These are phyloP conservation scores for Pisolithus microcarpus DNA, from an alignment of 768 basidiomycete genomes.

Conservation along the genomic window DNA sequence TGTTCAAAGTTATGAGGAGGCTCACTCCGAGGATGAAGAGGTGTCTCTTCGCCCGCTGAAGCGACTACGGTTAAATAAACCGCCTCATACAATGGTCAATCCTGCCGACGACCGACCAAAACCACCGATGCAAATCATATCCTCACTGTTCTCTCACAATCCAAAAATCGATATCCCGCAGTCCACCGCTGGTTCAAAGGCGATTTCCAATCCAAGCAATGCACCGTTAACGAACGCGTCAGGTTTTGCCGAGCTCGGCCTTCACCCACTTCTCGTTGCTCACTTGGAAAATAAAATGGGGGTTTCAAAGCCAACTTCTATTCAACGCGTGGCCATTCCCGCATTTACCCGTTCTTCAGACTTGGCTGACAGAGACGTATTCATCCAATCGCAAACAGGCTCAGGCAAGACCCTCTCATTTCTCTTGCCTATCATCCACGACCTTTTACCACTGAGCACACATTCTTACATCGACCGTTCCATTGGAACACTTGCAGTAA, in stretches of 20 bases:
- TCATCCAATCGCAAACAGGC: conserved; percentile 95
- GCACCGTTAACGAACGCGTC: conserved; percentile 72
- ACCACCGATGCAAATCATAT: conserved; percentile 60
- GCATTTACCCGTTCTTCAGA: conserved; percentile 46
- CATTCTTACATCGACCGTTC: conserved; percentile 92
- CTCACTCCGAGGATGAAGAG: conserved; percentile 11
- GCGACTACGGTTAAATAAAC: conserved; percentile 32
- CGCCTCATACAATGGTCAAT: conserved; percentile 11
- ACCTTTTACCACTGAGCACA: conserved; percentile 82
- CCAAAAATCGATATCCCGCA: conserved; percentile 52
- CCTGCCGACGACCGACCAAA: conserved; percentile 19
- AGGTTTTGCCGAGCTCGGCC: conserved; percentile 74
- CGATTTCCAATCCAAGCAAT: conserved; percentile 59
- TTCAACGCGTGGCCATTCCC: conserved; percentile 68
- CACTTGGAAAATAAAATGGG: conserved; percentile 77
- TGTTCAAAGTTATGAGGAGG: conserved; percentile 11
- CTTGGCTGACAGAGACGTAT: conserved; percentile 58
- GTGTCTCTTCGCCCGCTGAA: conserved; percentile 38
- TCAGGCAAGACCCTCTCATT: conserved; percentile 95
- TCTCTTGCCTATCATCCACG: conserved; percentile 90
- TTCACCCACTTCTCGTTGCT: conserved; percentile 70
- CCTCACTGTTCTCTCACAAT: conserved; percentile 83
- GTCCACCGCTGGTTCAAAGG: conserved; percentile 17
- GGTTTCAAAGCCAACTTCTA: conserved; percentile 81
- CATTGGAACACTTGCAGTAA: conserved; percentile 89